Base-by-base conservation (phyloP, 2,329 filamentous ascomycete genomes). In the Tolypocladium inflatum region DNA sequence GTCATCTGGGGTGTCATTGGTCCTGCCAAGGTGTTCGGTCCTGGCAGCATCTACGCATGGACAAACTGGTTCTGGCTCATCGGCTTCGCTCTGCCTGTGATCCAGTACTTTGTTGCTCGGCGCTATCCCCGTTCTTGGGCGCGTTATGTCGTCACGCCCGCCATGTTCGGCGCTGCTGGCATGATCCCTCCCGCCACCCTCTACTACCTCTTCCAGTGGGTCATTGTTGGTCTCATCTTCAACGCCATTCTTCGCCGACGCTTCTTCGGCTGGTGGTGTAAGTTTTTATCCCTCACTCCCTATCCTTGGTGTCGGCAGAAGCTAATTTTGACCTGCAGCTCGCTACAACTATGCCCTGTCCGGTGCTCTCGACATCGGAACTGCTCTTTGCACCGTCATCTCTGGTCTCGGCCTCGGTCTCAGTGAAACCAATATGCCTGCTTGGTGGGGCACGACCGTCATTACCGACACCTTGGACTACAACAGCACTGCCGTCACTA, bases 1-100 rank as follows among this genome's bases (percentile, higher is more conserved):
- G 75, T 85, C 7, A 79, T 84, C 57, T 85, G 83, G 83, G 84
- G 84, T 58, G 75, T 83, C 21, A 83, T 87, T 57, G 84, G 72
- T 1, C 72, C 71, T 2, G 63, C 58, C 42, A 63, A 65, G 54
- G 69, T 73, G 41, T 72, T 72, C 56, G 70, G 71, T 17, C 63
- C 63, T n/a, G 71, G 70, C 30, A 70, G 75, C n/a, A 58, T 68
- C 3, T 84, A 83, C 65, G 68, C 72, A 0, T 72, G 73, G 52
- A 71, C 81, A 39, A 78, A 81, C 66, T 83, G 72, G 65, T 83
- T 83, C 71, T 85, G 78, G 76, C 69, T 84, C 30, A 76, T 81
- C 19, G 82, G 82, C 3, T 74, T 74, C 43, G 45, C 74, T 4
- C 67, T 79, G 6, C 81, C 81, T 0, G 60, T 80, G 5, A 60